Base-by-base conservation (phyloP, 2,329 filamentous ascomycete genomes). In the Fonsecaea erecta region DNA sequence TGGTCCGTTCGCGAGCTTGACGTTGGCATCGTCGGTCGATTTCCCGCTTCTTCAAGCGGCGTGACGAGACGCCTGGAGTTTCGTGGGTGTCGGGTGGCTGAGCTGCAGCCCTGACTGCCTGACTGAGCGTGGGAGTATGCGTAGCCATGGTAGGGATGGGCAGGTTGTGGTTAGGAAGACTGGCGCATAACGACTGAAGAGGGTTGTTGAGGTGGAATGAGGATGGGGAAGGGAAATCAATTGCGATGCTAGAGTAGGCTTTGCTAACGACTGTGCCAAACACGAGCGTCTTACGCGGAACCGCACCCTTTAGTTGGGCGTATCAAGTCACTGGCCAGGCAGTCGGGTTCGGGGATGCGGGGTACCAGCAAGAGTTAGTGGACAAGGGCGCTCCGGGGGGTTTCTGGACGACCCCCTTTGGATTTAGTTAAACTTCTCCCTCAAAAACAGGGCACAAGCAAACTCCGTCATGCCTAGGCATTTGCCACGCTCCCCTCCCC, bases 21-120 rank as follows among this genome's bases (percentile, higher is more conserved):
- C 70, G 70, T 40, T 72, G 70, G 59, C 70, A 72, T 60, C 64
- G 59, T 59, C 70, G 66, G 53, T 72, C 70, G 43, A 71, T 71
- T 60, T 72, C 70, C 58, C 70, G 64, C 43, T 72, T 72, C 65
- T 71, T 71, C 53, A 72, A 52, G 2, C 70, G 62, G 21, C 70
- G 68, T 6, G 70, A 67, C 21, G 68, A 70, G 18, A 70, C 64
- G 16, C 43, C 64, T 59, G 62, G 58, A 26, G 34, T 35, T 18
- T 63, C 66, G 28, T 48, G 60, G 24, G 54, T 32, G 21, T 65
- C 66, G 51, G 61, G 21, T 8, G 64, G 55, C 24, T 60, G 57
- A 26, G 32, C 59, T 21, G 24, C 28, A 8, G 61, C 32, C 24
- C 46, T 59, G 30, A 28, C 40, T 28, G n/a, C 14, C 26, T 60